Percentiles rank a stretch among this genome's conserved stretches.
Evolutionary conservation across 768 basidiomycete genomes (phyloP).

Genomic region (Trametes gibbosa): DNA sequence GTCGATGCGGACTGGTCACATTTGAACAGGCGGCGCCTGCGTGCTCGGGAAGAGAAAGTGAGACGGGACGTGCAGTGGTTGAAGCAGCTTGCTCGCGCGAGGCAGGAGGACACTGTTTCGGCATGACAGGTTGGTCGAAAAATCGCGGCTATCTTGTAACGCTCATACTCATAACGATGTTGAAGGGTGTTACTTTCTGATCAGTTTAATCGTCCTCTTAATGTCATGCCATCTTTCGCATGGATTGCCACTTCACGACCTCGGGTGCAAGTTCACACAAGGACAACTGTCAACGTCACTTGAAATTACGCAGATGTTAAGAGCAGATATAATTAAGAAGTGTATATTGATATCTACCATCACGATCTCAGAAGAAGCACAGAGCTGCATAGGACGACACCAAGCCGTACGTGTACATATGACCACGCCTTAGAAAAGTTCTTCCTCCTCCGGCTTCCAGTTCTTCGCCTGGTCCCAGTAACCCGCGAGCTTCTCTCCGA

Average conservation of each 20-base stretch:
- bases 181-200: too few species aligned
- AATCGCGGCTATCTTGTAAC: neutral
- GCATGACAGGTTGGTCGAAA: neutral
- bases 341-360: too few species aligned
- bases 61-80: slow-evolving; percentile 40
- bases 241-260: too few species aligned
- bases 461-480: slow-evolving; percentile 97
- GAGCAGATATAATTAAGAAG: neutral
- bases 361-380: neutral
- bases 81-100: slow-evolving; percentile 32
- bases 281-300: too few species aligned
- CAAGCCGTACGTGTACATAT: neutral
- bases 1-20: slow-evolving; percentile 52
- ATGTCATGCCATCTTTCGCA: too few species aligned
- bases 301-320: too few species aligned
- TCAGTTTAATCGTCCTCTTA: too few species aligned
- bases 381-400: neutral
- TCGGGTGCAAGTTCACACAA: too few species aligned
- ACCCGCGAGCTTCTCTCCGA: slow-evolving; percentile 82
- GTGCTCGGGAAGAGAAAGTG: slow-evolving; percentile 46
- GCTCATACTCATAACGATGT: too few species aligned
- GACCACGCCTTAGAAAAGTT: slow-evolving; percentile 48
- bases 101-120: slow-evolving; percentile 12
- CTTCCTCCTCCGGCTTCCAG: slow-evolving; percentile 81
- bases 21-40: slow-evolving; percentile 52